Percentiles rank a stretch among this genome's conserved stretches.
Conservation (phyloP, 2,329 filamentous ascomycete species). For the Curvularia spicifera region DNA sequence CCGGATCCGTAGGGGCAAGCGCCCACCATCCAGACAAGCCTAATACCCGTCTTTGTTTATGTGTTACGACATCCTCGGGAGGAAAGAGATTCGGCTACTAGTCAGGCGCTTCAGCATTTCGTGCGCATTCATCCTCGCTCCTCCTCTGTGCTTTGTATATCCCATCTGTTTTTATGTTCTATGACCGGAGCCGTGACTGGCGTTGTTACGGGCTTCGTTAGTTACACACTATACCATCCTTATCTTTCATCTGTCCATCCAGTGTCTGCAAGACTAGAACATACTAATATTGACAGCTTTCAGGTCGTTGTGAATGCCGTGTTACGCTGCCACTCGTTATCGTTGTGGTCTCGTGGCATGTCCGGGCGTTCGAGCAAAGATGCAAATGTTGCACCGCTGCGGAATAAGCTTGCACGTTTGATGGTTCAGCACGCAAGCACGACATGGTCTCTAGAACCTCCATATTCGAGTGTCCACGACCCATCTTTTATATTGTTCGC, state of each 20-base stretch:
- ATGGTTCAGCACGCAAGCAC: neutral
- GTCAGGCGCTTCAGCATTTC: conserved; percentile 20
- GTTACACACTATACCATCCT: conserved; percentile 33
- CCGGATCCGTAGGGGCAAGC: conserved; percentile 15
- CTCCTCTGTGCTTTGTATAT: conserved; percentile 41
- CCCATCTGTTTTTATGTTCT: conserved; percentile 35
- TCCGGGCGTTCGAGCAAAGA: neutral
- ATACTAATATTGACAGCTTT: conserved; percentile 1
- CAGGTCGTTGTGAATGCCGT: conserved; percentile 1
- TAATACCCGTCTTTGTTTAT: conserved; percentile 20
- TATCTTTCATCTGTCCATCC: conserved; percentile 1
- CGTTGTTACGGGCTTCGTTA: conserved; percentile 29
- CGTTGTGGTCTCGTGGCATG: conserved; percentile 3
- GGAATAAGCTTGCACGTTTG: neutral
- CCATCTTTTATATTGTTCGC: neutral
- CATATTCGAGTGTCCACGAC: neutral
- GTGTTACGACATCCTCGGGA: conserved; percentile 31
- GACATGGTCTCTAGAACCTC: neutral
- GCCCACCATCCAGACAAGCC: conserved; percentile 16
- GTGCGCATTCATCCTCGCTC: conserved; percentile 20
- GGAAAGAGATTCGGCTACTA: conserved; percentile 25
- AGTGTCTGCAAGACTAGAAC: neutral
- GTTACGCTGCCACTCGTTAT: neutral
- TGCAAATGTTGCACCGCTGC: neutral
- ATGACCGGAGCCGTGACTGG: conserved; percentile 33